phyloP scores from a whole-genome alignment of 1,284 basidiomycete species.

The Athelia sp. region DNA sequence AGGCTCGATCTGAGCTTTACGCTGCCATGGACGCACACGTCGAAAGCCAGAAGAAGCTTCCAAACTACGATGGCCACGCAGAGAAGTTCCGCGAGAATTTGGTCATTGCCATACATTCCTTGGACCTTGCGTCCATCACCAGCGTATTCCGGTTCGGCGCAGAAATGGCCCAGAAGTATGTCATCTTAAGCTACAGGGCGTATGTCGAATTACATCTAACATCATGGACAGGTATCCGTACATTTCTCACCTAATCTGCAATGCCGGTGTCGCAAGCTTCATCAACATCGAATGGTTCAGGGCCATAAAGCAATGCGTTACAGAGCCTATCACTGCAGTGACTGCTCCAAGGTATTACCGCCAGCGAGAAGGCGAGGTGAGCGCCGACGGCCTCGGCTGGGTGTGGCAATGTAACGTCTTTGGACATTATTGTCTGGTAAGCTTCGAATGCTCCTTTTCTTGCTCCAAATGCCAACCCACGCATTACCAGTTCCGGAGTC shows the following conservation, averaged over 20 bases:
- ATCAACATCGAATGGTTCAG: slow-evolving; percentile 50
- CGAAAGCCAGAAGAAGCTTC: slow-evolving; percentile 23
- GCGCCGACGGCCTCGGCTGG: slow-evolving; percentile 70
- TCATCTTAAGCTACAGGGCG: neutral
- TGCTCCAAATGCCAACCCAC: neutral
- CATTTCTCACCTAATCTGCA: slow-evolving; percentile 77
- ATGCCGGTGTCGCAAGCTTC: slow-evolving; percentile 75
- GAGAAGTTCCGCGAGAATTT: slow-evolving; percentile 58
- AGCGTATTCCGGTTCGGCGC: slow-evolving; percentile 65
- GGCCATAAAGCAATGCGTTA: slow-evolving; percentile 48
- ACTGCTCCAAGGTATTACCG: slow-evolving; percentile 59
- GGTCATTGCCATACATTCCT: slow-evolving; percentile 51
- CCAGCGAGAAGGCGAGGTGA: slow-evolving; percentile 59
- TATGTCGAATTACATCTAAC: too few species aligned
- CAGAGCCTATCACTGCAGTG: slow-evolving; percentile 41
- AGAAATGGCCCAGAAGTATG: slow-evolving; percentile 48
- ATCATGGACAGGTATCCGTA: slow-evolving; percentile 67
- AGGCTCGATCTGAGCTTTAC: slow-evolving; percentile 52
- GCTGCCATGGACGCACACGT: slow-evolving; percentile 51
- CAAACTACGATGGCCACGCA: slow-evolving; percentile 43
- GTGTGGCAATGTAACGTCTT: slow-evolving; percentile 88
- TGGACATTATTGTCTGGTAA: slow-evolving; percentile 75
- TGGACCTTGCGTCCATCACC: slow-evolving; percentile 64
- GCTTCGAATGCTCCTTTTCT: slow-evolving; percentile 24
- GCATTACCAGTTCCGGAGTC: slow-evolving; percentile 46